Conservation (phyloP, 2,329 filamentous ascomycete genomes). For the Nothopassalora personata region DNA sequence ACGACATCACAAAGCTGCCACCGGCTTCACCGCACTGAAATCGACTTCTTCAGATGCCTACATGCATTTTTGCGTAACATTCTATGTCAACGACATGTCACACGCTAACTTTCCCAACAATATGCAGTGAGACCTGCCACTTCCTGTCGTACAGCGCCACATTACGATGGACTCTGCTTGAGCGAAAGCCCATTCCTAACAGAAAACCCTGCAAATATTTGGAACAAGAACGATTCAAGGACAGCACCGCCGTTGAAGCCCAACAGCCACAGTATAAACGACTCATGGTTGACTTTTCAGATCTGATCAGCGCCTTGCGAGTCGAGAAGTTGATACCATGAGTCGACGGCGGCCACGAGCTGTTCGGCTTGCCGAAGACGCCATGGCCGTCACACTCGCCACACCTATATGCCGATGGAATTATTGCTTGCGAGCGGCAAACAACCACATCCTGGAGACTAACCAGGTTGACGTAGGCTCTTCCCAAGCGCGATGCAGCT, state of each 20-base stretch:
- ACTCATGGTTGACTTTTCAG: not conserved
- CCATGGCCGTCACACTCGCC: not conserved
- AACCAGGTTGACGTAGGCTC: not conserved
- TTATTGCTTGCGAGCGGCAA: constrained; percentile 4
- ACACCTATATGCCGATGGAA: not conserved
- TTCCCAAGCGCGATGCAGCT: not conserved
- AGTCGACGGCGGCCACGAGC: not conserved
- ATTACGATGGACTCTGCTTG: not conserved
- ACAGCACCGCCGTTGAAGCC: constrained; percentile 1
- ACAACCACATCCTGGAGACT: constrained; percentile 1
- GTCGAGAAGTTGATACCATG: not conserved
- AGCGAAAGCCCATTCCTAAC: not conserved
- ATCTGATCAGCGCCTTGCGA: not conserved
- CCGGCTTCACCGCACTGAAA: too few relatives aligned
- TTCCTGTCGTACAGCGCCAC: not conserved
- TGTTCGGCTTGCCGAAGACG: not conserved
- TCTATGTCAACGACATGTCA: not conserved
- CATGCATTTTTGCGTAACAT: not conserved
- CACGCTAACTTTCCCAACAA: not conserved
- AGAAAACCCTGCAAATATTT: not conserved
- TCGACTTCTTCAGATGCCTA: too few relatives aligned
- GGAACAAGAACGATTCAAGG: not conserved
- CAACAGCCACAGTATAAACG: not conserved
- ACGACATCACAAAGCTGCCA: too few relatives aligned
- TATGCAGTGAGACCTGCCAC: not conserved